Evolutionary conservation across 1,139 yeast species (phyloP), one percentile per base, ranked within the genome.

Genomic region (Debaryomyces fabryi): DNA sequence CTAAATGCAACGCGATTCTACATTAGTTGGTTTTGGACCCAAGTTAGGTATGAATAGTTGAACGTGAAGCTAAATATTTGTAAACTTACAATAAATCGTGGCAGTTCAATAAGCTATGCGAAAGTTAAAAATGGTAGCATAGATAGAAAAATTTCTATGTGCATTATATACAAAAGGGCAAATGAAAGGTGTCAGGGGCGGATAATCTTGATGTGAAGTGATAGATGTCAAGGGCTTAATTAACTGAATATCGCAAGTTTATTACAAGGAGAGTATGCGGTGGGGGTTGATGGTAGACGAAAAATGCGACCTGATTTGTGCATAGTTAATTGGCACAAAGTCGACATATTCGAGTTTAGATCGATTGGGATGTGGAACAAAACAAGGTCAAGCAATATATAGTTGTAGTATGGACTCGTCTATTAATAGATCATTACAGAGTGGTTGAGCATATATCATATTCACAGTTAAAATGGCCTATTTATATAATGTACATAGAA

Each of bases 1-100:
- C 7, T 15, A 30, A 12, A 21, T 15, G 13, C 5, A 27, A 12
- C 43, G 36, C 36, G 43, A 30, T 16, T 30, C 20, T 40, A 15
- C n/a, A 9, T 4, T 6, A 33, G 3, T 30, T 35, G 43, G 43
- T 40, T 40, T n/a, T 40, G 43, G 43, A 30, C 43, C 18, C 18
- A 18, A 16, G 18, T 13, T 6, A 12, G 16, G 18, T 16, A 12
- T 39, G n/a, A 27, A 27, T 21, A 10, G 9, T 12, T 12, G 5
- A 34, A 34, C 8, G 25, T 20, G 25, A 32, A 32, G 18, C 9
- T 8, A 6, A 7, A 15, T 15, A 5, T 15, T 15, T 32, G 20
- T 15, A 32, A 12, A 18, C 20, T 30, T 6, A 32, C 35, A 32
- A 32, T 32, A 21, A 6, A 10, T 32, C 20, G 35, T 13, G 20